Evolutionary conservation across 2,329 filamentous ascomycete species (phyloP).

Genomic region (Metarhizium humberi): DNA sequence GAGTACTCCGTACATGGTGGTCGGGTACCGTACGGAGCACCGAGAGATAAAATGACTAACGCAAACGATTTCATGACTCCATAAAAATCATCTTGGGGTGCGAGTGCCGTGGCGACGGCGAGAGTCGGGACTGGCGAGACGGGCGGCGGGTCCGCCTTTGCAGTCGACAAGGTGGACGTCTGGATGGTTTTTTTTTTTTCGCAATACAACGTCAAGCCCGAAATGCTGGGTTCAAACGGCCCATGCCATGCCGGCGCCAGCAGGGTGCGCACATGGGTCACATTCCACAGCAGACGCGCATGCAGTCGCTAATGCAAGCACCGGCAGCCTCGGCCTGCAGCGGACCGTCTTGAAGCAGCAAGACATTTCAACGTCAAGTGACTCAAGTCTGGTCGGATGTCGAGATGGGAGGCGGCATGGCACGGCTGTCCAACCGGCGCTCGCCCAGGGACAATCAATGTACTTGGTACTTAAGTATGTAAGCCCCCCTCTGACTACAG

Average conservation of each 20-base stretch:
- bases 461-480: too few species aligned
- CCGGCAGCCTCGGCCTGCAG: background rate
- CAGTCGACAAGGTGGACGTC: background rate
- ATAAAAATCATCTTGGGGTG: background rate
- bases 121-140: constrained; percentile 1
- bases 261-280: background rate
- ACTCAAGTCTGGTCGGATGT: too few species aligned
- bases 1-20: too few species aligned
- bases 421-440: too few species aligned
- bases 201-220: too few species aligned
- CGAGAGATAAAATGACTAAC: background rate
- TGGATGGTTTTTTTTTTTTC: too few species aligned
- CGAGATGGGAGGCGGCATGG: too few species aligned
- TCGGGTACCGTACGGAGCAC: too few species aligned
- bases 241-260: too few species aligned
- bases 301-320: background rate
- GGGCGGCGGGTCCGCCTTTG: constrained; percentile 5
- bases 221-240: too few species aligned
- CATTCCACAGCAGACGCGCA: background rate
- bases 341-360: background rate
- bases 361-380: too few species aligned
- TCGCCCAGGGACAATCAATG: too few species aligned
- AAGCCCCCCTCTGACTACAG: background rate
- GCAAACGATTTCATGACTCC: background rate
- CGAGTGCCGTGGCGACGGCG: constrained; percentile 2